Base-by-base conservation (phyloP, 2,329 filamentous ascomycete species). In the Blastomyces percursus region DNA sequence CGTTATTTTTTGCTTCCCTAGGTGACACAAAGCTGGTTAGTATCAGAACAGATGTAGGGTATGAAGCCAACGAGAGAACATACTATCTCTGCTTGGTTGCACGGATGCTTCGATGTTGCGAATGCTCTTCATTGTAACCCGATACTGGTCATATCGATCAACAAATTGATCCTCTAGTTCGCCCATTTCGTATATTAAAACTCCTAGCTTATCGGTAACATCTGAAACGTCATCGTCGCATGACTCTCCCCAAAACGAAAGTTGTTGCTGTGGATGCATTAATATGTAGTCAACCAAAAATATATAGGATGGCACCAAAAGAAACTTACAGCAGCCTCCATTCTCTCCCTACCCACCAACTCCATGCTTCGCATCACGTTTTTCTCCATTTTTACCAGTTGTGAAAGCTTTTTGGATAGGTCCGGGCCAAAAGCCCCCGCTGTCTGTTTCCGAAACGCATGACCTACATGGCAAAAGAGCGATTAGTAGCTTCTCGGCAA, bases 341-440 rank as follows among this genome's bases (percentile, higher is more conserved):
- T 97, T 71, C 94, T 87, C 82, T 99, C 94, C 72, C 91, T 88
- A 55, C 91, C 91, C 61, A 97, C 94, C 59, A 91, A 83, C 76
- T 99, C 94, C 83, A 97, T 87, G 75, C 91, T 96, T 77, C 94
- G 91, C 94, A 99, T 99, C 63, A 96, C 90, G 75, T 99, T 97
- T 86, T 99, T 99, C 81, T 99, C 94, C 94, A 99, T 99, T 85
- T 99, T 99, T 67, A 99, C 94, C 61, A 99, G 85, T 80, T 96
- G 90, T 50, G 92, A 91, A 66, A 99, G 87, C 84, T 99, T 99
- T 84, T 96, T 96, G 64, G 94, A 89, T 64, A 99, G 86, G 72
- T 99, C 94, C 63, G 92, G 86, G 44, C 86, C 86, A 71, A 81
- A 82, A 64, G 80, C 79, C 48, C 80, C 80, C 30, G 80, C 79